phyloP scores from a whole-genome alignment of 331 rosid species.

The Quercus tomentella region DNA sequence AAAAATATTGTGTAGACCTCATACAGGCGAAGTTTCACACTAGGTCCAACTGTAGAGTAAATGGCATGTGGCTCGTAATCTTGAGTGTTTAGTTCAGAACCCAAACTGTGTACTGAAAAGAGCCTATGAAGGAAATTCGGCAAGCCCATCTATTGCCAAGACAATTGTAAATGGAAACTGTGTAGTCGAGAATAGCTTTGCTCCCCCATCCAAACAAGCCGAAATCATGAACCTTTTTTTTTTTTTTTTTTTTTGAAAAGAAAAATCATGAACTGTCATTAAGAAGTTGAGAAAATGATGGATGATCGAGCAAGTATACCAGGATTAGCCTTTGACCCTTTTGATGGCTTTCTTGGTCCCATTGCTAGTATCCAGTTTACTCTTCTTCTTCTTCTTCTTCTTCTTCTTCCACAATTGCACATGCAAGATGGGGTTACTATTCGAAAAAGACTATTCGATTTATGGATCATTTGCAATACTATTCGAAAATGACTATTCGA shows the following conservation, averaged over 20 bases:
- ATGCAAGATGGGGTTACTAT: conserved; percentile 15
- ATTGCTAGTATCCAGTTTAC: background rate
- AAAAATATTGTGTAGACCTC: background rate
- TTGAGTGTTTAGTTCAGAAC: background rate
- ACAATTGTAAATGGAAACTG: too few species aligned
- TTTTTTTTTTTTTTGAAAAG: too few species aligned
- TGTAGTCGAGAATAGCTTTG: background rate
- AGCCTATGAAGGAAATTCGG: too few species aligned
- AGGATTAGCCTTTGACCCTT: conserved; percentile 23
- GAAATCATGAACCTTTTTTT: background rate
- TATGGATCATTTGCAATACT: conserved; percentile 17
- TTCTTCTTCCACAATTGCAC: background rate
- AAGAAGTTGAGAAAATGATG: conserved; percentile 25
- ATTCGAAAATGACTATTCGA: conserved; percentile 23
- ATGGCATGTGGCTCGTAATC: background rate
- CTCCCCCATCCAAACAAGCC: conserved; percentile 1
- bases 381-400: background rate
- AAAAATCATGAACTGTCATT: background rate
- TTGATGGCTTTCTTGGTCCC: conserved; percentile 30
- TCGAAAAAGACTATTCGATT: conserved; percentile 24
- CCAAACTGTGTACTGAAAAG: background rate
- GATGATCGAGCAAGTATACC: conserved; percentile 10
- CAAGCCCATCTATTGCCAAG: too few species aligned
- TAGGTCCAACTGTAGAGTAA: background rate
- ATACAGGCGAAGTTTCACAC: background rate